Percentiles rank a stretch among this genome's conserved stretches.
phyloP scores from a whole-genome alignment of 495 filamentous ascomycete species.

The Aspergillus affinis region DNA sequence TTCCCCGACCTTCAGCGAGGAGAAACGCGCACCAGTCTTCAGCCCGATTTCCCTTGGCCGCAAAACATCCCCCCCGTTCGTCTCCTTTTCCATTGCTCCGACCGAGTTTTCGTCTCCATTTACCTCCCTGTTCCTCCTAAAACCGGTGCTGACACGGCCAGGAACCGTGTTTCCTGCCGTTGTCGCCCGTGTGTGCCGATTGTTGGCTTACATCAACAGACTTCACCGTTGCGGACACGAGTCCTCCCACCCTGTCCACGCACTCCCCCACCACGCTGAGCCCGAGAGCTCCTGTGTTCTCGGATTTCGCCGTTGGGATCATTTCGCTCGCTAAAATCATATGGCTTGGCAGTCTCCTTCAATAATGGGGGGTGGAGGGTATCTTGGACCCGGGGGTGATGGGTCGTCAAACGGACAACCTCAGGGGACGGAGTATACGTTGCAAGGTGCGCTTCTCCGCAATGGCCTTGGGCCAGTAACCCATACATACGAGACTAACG shows the following conservation, averaged over 20 bases:
- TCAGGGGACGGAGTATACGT: constrained; percentile 93
- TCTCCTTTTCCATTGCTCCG: constrained; percentile 13
- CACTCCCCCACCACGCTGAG: constrained; percentile 4
- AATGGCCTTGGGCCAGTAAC: neutral
- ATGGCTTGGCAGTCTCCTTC: constrained; percentile 66
- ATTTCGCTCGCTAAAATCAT: constrained; percentile 13
- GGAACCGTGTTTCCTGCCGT: constrained; percentile 27
- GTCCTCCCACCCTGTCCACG: constrained; percentile 7
- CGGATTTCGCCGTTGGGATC: neutral
- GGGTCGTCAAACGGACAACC: constrained; percentile 57
- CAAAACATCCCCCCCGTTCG: constrained; percentile 8
- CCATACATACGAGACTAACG: constrained; percentile 8
- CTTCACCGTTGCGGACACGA: constrained; percentile 9
- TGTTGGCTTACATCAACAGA: constrained; percentile 21
- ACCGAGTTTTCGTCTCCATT: constrained; percentile 8
- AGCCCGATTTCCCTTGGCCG: constrained; percentile 6
- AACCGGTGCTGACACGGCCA: constrained; percentile 24
- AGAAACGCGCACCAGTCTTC: constrained; percentile 21
- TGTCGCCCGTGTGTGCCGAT: constrained; percentile 17
- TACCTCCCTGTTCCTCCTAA: constrained; percentile 10
- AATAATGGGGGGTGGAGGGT: constrained; percentile 65
- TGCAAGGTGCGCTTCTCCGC: constrained; percentile 69
- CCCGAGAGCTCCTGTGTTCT: constrained; percentile 4
- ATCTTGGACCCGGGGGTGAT: constrained; percentile 54
- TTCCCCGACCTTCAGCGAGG: constrained; percentile 20